phyloP scores from a whole-genome alignment of 257 asterid genomes.

The Anisodus acutangulus region DNA sequence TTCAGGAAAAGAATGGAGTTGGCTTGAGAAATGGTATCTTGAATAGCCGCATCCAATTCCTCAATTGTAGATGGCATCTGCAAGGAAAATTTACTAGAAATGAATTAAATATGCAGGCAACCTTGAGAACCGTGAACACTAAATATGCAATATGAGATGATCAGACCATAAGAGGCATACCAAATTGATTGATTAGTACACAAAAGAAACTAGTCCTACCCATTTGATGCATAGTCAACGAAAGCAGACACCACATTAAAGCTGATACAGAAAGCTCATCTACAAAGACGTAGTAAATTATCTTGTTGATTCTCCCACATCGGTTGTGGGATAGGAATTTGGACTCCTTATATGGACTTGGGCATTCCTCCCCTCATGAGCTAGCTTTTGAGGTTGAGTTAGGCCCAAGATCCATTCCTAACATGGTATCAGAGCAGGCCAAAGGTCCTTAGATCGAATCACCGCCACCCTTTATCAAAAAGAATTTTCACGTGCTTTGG shows the following conservation, averaged over 20 bases:
- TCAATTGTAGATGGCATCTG: constrained; percentile 96
- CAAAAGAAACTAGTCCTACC: neutral
- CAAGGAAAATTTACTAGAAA: constrained; percentile 36
- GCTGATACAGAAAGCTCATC: neutral
- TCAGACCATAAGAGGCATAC: constrained; percentile 31
- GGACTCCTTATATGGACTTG: too few relatives aligned
- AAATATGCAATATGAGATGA: neutral
- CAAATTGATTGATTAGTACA: neutral
- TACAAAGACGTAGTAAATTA: neutral
- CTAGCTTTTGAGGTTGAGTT: too few relatives aligned
- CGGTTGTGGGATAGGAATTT: too few relatives aligned
- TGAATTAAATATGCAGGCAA: constrained; percentile 26
- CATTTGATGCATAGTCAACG: neutral
- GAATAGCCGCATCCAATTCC: constrained; percentile 84
- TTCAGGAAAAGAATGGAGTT: constrained; percentile 82
- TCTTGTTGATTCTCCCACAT: too few relatives aligned
- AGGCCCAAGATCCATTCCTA: too few relatives aligned
- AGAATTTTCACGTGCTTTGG: too few relatives aligned
- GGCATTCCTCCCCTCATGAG: too few relatives aligned
- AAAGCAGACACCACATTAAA: neutral
- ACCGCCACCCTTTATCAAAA: too few relatives aligned
- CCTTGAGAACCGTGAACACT: neutral
- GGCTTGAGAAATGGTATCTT: constrained; percentile 79
- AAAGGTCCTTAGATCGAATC: too few relatives aligned
- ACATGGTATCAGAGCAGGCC: too few relatives aligned